These are phyloP conservation scores for Talaromyces sp. DNA, from an alignment of 2,329 filamentous ascomycete species.

Conservation along the genomic window DNA sequence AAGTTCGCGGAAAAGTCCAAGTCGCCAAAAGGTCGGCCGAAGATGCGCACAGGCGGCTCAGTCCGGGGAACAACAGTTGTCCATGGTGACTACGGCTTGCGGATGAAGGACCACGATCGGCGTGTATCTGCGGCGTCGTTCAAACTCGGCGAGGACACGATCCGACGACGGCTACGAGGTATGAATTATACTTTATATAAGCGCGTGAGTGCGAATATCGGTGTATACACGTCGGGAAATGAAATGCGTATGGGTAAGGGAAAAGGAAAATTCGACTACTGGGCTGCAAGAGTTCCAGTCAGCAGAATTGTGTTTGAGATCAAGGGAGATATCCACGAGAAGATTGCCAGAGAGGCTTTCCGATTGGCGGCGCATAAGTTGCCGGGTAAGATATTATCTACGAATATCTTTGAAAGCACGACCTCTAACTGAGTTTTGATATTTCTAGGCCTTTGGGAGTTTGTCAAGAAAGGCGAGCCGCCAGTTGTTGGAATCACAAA, in stretches of 20 bases:
- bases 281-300: constrained; percentile 84
- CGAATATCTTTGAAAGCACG: background rate
- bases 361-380: constrained; percentile 90
- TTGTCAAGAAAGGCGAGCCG: constrained; percentile 86
- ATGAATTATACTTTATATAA: constrained; percentile 92
- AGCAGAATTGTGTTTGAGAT: constrained; percentile 91
- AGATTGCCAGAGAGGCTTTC: constrained; percentile 90
- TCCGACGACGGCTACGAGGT: constrained; percentile 80
- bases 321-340: constrained; percentile 88
- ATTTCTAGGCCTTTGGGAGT: constrained; percentile 63
- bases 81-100: constrained; percentile 93
- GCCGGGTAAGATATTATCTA: constrained; percentile 60
- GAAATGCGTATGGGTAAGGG: constrained; percentile 99
- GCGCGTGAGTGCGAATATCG: constrained; percentile 84
- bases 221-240: constrained; percentile 92
- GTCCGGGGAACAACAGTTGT: constrained; percentile 89
- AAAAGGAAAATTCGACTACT: constrained; percentile 95
- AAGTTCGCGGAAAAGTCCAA: constrained; percentile 77
- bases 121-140: constrained; percentile 82
- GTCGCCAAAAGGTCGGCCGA: constrained; percentile 79
- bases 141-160: constrained; percentile 88
- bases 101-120: constrained; percentile 89
- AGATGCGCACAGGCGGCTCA: constrained; percentile 86
- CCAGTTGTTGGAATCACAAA: constrained; percentile 92
- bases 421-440: background rate